phyloP scores from a whole-genome alignment of 495 filamentous ascomycete genomes.

The Penicillium antarcticum region DNA sequence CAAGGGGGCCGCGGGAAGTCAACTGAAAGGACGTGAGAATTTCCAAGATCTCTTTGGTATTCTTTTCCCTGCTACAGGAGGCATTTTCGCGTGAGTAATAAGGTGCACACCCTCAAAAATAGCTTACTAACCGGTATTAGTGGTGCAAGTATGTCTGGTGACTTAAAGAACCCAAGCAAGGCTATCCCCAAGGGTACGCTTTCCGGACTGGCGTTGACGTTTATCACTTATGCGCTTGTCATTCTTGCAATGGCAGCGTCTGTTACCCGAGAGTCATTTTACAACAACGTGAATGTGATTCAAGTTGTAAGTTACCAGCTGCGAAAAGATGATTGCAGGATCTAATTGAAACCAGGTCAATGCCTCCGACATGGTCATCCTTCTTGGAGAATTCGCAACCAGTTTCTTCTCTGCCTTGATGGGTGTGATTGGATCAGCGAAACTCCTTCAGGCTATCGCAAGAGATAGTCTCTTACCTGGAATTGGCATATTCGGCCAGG shows the following conservation, averaged over 20 bases:
- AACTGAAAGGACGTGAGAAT: slow-evolving; percentile 62
- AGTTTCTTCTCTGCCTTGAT: slow-evolving; percentile 83
- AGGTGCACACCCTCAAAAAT: neutral
- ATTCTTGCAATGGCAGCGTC: slow-evolving; percentile 79
- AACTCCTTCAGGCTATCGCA: slow-evolving; percentile 80
- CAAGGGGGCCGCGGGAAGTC: slow-evolving; percentile 64
- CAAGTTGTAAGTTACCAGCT: slow-evolving; percentile 52
- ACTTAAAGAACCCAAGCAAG: slow-evolving; percentile 78
- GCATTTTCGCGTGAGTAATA: slow-evolving; percentile 58
- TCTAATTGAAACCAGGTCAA: slow-evolving; percentile 51
- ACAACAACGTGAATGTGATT: slow-evolving; percentile 74
- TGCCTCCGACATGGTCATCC: slow-evolving; percentile 65
- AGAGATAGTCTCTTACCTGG: slow-evolving; percentile 78
- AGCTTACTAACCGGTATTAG: slow-evolving; percentile 30
- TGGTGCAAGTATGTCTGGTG: slow-evolving; percentile 89
- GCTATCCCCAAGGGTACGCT: slow-evolving; percentile 81
- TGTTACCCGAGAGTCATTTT: slow-evolving; percentile 69
- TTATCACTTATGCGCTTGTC: slow-evolving; percentile 71
- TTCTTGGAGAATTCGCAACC: slow-evolving; percentile 78
- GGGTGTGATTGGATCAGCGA: slow-evolving; percentile 86
- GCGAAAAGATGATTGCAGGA: neutral
- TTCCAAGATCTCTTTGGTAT: slow-evolving; percentile 87
- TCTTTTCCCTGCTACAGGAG: slow-evolving; percentile 81
- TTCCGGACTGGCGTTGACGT: slow-evolving; percentile 70
- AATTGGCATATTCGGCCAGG: slow-evolving; percentile 69